These are phyloP conservation scores for Elongisporangium anandrum DNA, from an alignment of 352 stramenopile species.

Conservation along the genomic window DNA sequence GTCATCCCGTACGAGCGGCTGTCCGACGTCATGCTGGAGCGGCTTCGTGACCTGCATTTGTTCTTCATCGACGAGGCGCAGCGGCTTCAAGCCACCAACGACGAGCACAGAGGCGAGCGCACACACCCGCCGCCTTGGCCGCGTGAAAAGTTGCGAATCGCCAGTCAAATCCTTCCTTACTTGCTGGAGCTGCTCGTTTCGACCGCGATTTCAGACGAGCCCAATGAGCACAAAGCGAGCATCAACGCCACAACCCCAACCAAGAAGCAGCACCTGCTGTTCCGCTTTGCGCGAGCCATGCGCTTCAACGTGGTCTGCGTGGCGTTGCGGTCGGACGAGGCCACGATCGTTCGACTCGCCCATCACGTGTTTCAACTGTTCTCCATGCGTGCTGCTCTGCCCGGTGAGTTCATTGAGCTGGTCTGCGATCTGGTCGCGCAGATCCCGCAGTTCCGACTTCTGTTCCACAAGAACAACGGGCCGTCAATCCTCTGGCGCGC, in stretches of 20 bases:
- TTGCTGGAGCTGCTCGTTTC: constrained; percentile 34
- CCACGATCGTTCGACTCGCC: constrained; percentile 24
- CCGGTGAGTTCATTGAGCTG: constrained; percentile 28
- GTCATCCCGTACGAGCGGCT: constrained; percentile 42
- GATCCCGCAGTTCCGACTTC: constrained; percentile 24
- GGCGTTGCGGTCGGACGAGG: constrained; percentile 29
- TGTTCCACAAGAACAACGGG: constrained; percentile 46
- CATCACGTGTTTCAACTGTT: constrained; percentile 52
- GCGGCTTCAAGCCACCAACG: neutral
- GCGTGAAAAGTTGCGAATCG: constrained; percentile 30
- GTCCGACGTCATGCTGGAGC: constrained; percentile 24
- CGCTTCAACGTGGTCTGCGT: constrained; percentile 35
- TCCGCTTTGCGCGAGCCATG: constrained; percentile 25
- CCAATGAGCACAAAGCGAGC: constrained; percentile 6
- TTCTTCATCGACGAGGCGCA: constrained; percentile 9
- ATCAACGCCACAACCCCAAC: neutral
- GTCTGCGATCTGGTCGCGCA: constrained; percentile 34
- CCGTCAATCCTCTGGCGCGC: constrained; percentile 41
- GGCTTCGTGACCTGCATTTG: constrained; percentile 34
- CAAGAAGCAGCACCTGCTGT: constrained; percentile 23
- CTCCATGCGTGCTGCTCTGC: constrained; percentile 25
- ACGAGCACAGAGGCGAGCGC: neutral
- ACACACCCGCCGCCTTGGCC: constrained; percentile 15
- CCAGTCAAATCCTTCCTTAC: constrained; percentile 25
- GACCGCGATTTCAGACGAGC: constrained; percentile 19